These are phyloP conservation scores for Vaucheria bursata DNA, from an alignment of 352 stramenopile genomes.

Conservation along the genomic window DNA sequence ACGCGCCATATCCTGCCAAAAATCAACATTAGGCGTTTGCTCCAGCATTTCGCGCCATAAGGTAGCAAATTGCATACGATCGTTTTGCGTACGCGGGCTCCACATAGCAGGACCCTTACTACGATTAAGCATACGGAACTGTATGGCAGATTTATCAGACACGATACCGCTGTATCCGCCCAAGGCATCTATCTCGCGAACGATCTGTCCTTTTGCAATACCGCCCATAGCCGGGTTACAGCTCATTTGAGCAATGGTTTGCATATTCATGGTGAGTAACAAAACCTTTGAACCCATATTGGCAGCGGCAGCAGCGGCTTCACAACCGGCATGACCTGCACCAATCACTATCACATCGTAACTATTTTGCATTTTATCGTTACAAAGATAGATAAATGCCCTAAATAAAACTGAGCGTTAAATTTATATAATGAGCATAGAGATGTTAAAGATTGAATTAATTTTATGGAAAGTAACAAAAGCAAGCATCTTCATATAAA, in stretches of 20 bases:
- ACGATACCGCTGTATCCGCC: neutral
- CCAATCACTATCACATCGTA: conserved; percentile 77
- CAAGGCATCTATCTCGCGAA: neutral
- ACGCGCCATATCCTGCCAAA: neutral
- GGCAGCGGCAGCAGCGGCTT: neutral
- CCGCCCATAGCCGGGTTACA: neutral
- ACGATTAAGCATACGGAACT: neutral
- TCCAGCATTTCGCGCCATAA: neutral
- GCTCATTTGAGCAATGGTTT: neutral
- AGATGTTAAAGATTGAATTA: too few species aligned
- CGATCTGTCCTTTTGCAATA: neutral
- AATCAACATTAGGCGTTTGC: neutral
- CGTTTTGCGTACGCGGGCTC: neutral
- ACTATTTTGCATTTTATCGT: too few species aligned
- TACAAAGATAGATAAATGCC: too few species aligned
- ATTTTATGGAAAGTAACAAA: too few species aligned
- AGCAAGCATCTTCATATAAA: too few species aligned
- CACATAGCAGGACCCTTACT: neutral
- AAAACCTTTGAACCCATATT: neutral
- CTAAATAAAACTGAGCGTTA: too few species aligned
- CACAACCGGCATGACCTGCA: conserved; percentile 73
- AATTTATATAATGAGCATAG: too few species aligned
- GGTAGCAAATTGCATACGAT: neutral
- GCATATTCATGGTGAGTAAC: neutral
- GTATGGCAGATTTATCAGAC: neutral